These are phyloP conservation scores for Aphanomyces euteiches DNA, from an alignment of 352 stramenopile species.

Conservation along the genomic window DNA sequence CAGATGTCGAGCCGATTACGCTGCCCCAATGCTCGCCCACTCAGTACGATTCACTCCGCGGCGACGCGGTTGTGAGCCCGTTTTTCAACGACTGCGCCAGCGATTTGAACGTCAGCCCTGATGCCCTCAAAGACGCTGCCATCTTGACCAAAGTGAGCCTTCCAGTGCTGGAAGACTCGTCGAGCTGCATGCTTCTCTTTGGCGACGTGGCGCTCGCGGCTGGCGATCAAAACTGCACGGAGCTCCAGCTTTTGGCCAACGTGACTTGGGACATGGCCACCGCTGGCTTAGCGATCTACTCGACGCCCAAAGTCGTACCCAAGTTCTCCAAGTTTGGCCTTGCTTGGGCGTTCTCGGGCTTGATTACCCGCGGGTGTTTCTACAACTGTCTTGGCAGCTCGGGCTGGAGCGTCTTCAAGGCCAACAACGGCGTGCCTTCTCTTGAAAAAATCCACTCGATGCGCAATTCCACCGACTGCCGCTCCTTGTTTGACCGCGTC, in stretches of 20 bases:
- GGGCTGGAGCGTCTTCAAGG: not conserved
- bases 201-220: not conserved
- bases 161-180: not conserved
- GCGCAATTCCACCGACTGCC: not conserved
- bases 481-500: not conserved
- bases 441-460: not conserved
- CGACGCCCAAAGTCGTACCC: not conserved
- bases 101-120: not conserved
- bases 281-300: not conserved
- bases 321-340: not conserved
- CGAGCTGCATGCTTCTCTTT: slow-evolving; percentile 1
- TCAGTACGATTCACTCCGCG: not conserved
- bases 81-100: not conserved
- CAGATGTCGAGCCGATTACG: not conserved
- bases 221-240: not conserved
- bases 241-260: not conserved
- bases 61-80: not conserved
- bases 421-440: not conserved
- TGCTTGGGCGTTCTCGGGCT: not conserved
- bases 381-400: not conserved
- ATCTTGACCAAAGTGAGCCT: not conserved
- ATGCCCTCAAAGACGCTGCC: not conserved
- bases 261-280: not conserved
- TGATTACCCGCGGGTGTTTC: not conserved
- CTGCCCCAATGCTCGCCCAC: not conserved